A percentile compares a stretch with the other conserved stretches of the same genome.
Conservation (phyloP, 768 basidiomycete genomes). For the Pholiota molesta region DNA sequence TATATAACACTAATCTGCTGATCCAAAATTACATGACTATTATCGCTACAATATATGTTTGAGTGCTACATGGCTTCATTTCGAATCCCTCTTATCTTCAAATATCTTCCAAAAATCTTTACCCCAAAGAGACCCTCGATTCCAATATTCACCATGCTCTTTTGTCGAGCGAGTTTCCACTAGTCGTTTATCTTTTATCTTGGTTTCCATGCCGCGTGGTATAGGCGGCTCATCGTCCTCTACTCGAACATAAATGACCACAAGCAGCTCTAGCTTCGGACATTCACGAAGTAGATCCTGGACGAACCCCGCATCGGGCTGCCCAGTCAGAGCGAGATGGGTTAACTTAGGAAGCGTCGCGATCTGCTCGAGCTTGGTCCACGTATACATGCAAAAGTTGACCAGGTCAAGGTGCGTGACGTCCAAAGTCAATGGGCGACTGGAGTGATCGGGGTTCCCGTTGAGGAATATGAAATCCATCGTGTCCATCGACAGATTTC, state of each 20-base stretch:
- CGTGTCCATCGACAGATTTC: neutral
- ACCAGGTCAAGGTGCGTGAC: slow-evolving; percentile 1
- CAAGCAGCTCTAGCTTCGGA: neutral
- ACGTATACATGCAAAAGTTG: neutral
- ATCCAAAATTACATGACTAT: too few relatives aligned
- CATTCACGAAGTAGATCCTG: neutral
- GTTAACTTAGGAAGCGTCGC: neutral
- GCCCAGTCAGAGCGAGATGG: neutral
- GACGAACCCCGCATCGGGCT: neutral
- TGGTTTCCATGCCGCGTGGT: neutral
- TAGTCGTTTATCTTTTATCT: neutral
- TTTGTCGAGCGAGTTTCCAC: neutral
- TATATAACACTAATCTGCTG: too few relatives aligned
- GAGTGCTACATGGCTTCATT: neutral
- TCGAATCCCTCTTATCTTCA: neutral
- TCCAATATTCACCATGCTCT: neutral
- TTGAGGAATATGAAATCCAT: neutral
- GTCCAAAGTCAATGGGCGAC: neutral
- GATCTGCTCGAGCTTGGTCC: neutral
- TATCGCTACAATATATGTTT: too few relatives aligned
- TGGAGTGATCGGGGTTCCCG: neutral
- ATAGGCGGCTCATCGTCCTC: neutral
- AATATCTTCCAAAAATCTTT: neutral
- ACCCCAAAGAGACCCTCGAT: neutral
- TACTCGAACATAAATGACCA: neutral